phyloP scores from a whole-genome alignment of 1,139 yeast species.

The Kurtzmaniella quercitrusa region DNA sequence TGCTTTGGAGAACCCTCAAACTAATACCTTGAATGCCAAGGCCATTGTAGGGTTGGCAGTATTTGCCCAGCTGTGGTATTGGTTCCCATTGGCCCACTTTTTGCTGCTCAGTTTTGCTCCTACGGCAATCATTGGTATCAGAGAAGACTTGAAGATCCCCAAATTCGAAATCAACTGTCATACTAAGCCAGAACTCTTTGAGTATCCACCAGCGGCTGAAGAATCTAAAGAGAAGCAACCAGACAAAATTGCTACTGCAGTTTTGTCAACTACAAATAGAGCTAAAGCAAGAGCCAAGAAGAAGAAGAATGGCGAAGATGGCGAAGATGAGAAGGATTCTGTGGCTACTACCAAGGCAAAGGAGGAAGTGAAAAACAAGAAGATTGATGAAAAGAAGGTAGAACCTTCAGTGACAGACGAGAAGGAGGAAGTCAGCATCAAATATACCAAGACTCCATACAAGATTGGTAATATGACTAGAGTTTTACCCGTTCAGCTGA shows the following conservation, averaged over 20 bases:
- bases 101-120: slow-evolving; percentile 89
- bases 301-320: slow-evolving; percentile 44
- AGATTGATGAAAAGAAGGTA: slow-evolving; percentile 33
- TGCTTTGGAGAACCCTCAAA: slow-evolving; percentile 82
- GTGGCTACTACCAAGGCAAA: slow-evolving; percentile 22
- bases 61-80: slow-evolving; percentile 94
- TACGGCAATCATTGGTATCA: slow-evolving; percentile 84
- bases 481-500: slow-evolving; percentile 87
- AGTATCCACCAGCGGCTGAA: slow-evolving; percentile 86
- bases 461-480: slow-evolving; percentile 76
- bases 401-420: slow-evolving; percentile 16
- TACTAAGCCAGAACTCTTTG: slow-evolving; percentile 74
- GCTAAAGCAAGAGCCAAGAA: slow-evolving; percentile 91
- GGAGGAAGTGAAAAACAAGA: slow-evolving; percentile 17
- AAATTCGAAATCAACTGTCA: slow-evolving; percentile 78
- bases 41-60: slow-evolving; percentile 91
- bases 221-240: slow-evolving; percentile 79
- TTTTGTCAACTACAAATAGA: slow-evolving; percentile 85
- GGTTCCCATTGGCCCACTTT: slow-evolving; percentile 97
- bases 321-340: slow-evolving; percentile 22
- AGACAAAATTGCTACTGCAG: slow-evolving; percentile 90
- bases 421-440: slow-evolving; percentile 28
- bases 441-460: slow-evolving; percentile 58
- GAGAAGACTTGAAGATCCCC: slow-evolving; percentile 83
- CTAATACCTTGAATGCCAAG: slow-evolving; percentile 84